A percentile compares a stretch with the other conserved stretches of the same genome.
These are phyloP conservation scores for Dunaliella primolecta DNA, from an alignment of 139 green algal genomes.

Conservation along the genomic window DNA sequence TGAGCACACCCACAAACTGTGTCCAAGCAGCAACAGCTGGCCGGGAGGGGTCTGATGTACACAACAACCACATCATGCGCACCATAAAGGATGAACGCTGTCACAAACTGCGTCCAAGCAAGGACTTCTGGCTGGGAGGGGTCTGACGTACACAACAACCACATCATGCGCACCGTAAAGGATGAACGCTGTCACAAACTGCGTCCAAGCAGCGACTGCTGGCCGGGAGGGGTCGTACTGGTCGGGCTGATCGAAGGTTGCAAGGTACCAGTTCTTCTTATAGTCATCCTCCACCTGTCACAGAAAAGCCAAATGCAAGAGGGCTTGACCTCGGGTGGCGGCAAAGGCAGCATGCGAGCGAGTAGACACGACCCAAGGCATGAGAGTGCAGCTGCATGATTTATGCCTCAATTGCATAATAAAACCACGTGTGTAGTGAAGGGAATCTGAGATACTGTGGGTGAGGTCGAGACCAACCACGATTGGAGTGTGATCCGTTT, in stretches of 20 bases:
- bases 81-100: conserved; percentile 75
- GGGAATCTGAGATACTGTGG: too few species aligned
- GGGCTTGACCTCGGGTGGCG: too few species aligned
- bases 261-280: conserved; percentile 58
- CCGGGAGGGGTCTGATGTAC: too few species aligned
- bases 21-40: conserved; percentile 42
- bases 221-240: conserved; percentile 47
- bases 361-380: too few species aligned
- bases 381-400: too few species aligned
- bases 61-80: conserved; percentile 12
- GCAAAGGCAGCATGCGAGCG: too few species aligned
- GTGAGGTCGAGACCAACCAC: too few species aligned
- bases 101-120: conserved; percentile 66
- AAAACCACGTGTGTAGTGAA: too few species aligned
- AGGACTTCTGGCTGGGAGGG: conserved; percentile 32
- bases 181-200: conserved; percentile 75
- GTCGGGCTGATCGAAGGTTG: conserved; percentile 3
- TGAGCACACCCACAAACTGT: conserved; percentile 73
- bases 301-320: too few species aligned
- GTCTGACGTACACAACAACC: too few species aligned
- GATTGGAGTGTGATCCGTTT: too few species aligned
- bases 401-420: too few species aligned
- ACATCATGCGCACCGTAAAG: conserved; percentile 64
- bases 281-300: conserved; percentile 13
- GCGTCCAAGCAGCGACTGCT: conserved; percentile 42